These are phyloP conservation scores for Tephrocybe rancida DNA, from an alignment of 768 basidiomycete species.

Conservation along the genomic window DNA sequence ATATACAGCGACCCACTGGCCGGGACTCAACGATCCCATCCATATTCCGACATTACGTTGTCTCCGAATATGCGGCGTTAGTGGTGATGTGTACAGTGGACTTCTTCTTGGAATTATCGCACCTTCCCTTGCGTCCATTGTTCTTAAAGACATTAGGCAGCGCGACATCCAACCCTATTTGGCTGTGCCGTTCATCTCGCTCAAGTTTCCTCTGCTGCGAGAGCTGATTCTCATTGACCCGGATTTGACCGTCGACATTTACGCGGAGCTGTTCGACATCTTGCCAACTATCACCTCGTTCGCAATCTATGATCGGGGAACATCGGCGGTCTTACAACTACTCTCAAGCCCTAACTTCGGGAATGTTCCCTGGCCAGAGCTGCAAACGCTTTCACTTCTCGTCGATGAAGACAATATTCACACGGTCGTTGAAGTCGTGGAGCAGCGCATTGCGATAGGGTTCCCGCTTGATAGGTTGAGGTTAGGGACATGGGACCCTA, in stretches of 20 bases:
- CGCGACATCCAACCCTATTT: conserved; percentile 43
- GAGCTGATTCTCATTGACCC: conserved; percentile 43
- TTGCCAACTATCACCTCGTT: conserved; percentile 38
- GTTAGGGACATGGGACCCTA: conserved; percentile 24
- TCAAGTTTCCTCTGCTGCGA: conserved; percentile 35
- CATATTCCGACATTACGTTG: conserved; percentile 37
- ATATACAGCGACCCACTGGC: conserved; percentile 23
- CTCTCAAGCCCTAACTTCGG: conserved; percentile 16
- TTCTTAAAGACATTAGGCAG: conserved; percentile 43
- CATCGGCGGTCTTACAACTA: conserved; percentile 29
- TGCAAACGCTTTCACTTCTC: conserved; percentile 31
- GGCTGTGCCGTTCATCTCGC: conserved; percentile 15
- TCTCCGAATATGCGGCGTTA: conserved; percentile 41
- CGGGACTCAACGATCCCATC: conserved; percentile 24
- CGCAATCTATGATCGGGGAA: conserved; percentile 20
- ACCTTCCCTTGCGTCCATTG: conserved; percentile 39
- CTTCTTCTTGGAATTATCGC: conserved; percentile 41
- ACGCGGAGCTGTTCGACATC: conserved; percentile 28
- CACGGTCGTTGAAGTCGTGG: conserved; percentile 25
- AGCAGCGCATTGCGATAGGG: conserved; percentile 23
- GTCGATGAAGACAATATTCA: conserved; percentile 27
- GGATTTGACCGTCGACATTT: conserved; percentile 35
- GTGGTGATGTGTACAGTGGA: conserved; percentile 37
- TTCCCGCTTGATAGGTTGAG: conserved; percentile 31
- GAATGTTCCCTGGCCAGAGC: conserved; percentile 34